Evolutionary conservation across 1,139 yeast genomes (phyloP), one percentile per base, ranked within the genome.

Genomic region (Kodamaea plutei): DNA sequence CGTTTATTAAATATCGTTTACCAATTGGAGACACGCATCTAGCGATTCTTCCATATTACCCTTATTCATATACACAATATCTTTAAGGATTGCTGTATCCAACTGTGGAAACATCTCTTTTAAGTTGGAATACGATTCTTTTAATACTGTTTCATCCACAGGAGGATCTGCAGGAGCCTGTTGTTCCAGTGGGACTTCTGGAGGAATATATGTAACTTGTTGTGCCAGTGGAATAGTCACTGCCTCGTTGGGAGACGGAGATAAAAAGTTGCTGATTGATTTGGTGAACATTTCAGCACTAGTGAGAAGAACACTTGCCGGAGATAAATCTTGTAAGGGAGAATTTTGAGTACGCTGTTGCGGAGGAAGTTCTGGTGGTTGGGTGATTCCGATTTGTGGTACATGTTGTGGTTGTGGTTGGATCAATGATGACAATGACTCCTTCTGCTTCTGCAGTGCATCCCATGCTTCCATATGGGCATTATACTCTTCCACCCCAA

Each of bases 41-140:
- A 87, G 83, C 31, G 91, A 82, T 7, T 71, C 73, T 15, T 89
- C 94, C 13, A 84, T 69, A 31, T 82, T 67, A 14, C 84, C 84
- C 34, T 76, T 69, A 48, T 81, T 82, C 52, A 81, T 76, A 2
- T 63, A 60, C 17, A 85, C 69, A 4, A 88, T 80, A 49, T 88
- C 96, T 33, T 69, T 74, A 31, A 88, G 66, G 2, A 88, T 63
- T 1, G 74, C 81, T 23, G 62, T 61, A 44, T 87, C 96, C 37
- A 87, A 60, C 21, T 64, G 64, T 1, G 96, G 95, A 56, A 88
- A 87, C 76, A 88, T 84, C 34, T 78, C 79, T 18, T 61, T 61
- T 30, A 88, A 61, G 2, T 75, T 73, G 4, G 59, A 60, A 29
- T 55, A 63, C 1, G 64, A 49, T 22, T 51, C 50, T 18, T 54